Conservation (phyloP, 352 stramenopile species). For the Phytophthora melonis region DNA sequence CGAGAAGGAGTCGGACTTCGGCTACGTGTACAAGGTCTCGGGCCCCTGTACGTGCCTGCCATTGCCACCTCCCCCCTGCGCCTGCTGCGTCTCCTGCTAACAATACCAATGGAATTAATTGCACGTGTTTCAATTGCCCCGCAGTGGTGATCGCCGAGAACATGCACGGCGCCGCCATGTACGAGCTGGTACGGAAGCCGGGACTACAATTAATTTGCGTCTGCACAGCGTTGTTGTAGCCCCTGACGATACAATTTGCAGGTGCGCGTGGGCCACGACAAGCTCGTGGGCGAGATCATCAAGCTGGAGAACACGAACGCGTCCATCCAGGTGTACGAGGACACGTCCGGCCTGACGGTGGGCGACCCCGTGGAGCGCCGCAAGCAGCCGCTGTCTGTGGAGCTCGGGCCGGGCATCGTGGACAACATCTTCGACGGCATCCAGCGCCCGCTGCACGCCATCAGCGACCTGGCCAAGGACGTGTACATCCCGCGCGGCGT, state of each 20-base stretch:
- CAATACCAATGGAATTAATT: background rate
- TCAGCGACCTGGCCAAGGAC: conserved; percentile 94
- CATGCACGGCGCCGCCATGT: conserved; percentile 99
- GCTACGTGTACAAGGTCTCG: conserved; percentile 99
- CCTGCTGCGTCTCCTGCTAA: background rate
- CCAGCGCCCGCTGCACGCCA: conserved; percentile 98
- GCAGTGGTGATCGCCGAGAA: conserved; percentile 99
- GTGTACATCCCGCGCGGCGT: conserved; percentile 98
- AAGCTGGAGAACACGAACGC: conserved; percentile 99
- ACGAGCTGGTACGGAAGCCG: conserved; percentile 79
- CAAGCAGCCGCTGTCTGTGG: conserved; percentile 98
- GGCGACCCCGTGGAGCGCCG: conserved; percentile 98
- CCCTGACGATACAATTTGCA: conserved; percentile 40
- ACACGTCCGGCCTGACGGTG: conserved; percentile 98
- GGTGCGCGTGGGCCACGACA: conserved; percentile 98
- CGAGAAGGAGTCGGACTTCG: conserved; percentile 95
- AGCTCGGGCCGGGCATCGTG: conserved; percentile 99
- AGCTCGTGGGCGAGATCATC: conserved; percentile 99
- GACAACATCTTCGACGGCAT: conserved; percentile 99
- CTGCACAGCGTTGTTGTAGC: background rate
- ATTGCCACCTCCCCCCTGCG: background rate
- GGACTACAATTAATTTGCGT: too few species aligned
- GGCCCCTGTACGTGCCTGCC: conserved; percentile 90
- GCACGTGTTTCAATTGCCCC: background rate
- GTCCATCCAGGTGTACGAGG: conserved; percentile 99